Evolutionary conservation across 1,284 basidiomycete species (phyloP).

Genomic region (Chondrostereum purpureum): DNA sequence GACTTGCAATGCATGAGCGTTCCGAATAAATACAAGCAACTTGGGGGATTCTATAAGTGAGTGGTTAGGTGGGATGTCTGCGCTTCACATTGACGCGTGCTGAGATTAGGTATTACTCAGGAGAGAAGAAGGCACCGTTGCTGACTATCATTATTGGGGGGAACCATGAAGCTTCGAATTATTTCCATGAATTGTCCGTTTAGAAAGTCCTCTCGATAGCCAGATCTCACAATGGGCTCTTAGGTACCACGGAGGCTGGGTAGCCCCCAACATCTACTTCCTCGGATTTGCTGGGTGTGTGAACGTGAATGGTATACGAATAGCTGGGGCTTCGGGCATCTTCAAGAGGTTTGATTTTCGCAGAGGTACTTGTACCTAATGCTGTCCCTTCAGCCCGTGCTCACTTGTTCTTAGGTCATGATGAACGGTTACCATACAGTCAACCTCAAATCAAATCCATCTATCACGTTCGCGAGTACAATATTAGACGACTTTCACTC

Average conservation of each 20-base stretch:
- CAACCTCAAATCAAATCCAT: slow-evolving; percentile 70
- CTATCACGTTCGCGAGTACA: slow-evolving; percentile 90
- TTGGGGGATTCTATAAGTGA: slow-evolving; percentile 84
- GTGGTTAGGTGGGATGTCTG: slow-evolving; percentile 24
- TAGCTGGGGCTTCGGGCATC: slow-evolving; percentile 91
- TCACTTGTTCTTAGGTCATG: slow-evolving; percentile 44
- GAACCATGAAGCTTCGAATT: slow-evolving; percentile 97
- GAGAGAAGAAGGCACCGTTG: slow-evolving; percentile 74
- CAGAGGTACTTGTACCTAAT: slow-evolving; percentile 44
- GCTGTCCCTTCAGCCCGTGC: too few relatives aligned
- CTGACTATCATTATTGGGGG: slow-evolving; percentile 95
- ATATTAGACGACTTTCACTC: slow-evolving; percentile 74
- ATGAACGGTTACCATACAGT: slow-evolving; percentile 70
- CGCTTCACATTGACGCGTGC: not conserved
- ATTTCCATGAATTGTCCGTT: slow-evolving; percentile 82
- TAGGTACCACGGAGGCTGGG: slow-evolving; percentile 92
- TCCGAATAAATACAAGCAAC: slow-evolving; percentile 80
- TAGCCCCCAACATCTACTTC: slow-evolving; percentile 93
- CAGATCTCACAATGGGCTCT: not conserved
- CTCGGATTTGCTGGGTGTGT: slow-evolving; percentile 90
- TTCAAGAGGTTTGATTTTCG: slow-evolving; percentile 81
- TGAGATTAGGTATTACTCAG: slow-evolving; percentile 73
- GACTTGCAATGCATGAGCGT: slow-evolving; percentile 91
- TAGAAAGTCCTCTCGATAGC: not conserved
- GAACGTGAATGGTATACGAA: slow-evolving; percentile 78